Base-by-base conservation (phyloP, 495 filamentous ascomycete genomes). In the Gamarada debralockiae region DNA sequence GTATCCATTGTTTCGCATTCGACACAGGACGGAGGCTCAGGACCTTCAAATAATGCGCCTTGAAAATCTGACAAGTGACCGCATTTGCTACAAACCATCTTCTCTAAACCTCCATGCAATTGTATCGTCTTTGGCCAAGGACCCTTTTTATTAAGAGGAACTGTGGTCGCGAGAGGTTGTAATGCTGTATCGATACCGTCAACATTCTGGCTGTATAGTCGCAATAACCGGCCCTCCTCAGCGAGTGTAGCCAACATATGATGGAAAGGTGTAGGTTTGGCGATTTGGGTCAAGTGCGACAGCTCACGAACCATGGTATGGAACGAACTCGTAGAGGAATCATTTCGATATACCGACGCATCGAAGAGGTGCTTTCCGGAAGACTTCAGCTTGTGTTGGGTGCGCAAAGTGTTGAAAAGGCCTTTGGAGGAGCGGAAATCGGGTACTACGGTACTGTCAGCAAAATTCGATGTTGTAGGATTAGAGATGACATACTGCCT, bases 281-380 rank as follows among this genome's bases (percentile, higher is more conserved):
- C 90, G 40, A 80, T 77, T 55, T 81, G 77, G 12, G 85, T 88
- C 65, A 89, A 72, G 37, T 85, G 72, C 25, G 90, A 90, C 51
- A 97, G 78, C 62, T 85, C 81, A 60, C 92, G 87, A 51, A 98
- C 90, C 92, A 98, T 95, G 64, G 85, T 83, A 67, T 97, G 95
- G 73, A 98, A 98, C 3, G 85, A 86, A 6, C 81, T 82, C 12
- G 92, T 97, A 29, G 91, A 83, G 8, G 78, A 76, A 61, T 96
- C 88, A 71, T 92, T 86, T 61, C 88, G 87, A 71, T 97, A 98
- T 53, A 98, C 93, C 2, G 92, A 95, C 43, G 93, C 93, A 73
- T 98, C 93, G 59, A 98, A 97, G 2, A 98, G 78, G 59, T 95
- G 84, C 70, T 98, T 97, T 22, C 93, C 93, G 0, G 92, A 95